Conservation (phyloP, 257 asterid genomes). For the Lycium ferocissimum region DNA sequence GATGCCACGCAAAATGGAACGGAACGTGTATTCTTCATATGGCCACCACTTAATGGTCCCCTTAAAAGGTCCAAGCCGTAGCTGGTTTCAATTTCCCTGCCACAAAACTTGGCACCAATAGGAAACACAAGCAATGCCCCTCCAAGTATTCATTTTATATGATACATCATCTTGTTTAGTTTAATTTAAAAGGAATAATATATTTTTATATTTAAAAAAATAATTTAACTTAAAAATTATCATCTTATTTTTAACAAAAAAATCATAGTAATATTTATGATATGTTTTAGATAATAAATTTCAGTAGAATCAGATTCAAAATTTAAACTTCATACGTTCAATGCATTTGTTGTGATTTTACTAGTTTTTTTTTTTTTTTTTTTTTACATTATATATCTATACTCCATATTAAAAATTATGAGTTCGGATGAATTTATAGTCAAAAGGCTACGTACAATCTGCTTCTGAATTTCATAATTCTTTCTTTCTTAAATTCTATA, state of each 20-base stretch:
- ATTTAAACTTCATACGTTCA: neutral
- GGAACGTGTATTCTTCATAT: neutral
- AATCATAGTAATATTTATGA: neutral
- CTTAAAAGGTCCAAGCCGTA: neutral
- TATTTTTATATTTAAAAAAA: neutral
- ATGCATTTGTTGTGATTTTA: neutral
- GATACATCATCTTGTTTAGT: neutral
- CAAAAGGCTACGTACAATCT: neutral
- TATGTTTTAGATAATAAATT: neutral
- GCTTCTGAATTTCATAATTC: neutral
- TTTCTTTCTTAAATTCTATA: neutral
- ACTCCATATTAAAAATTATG: neutral
- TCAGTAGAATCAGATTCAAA: neutral
- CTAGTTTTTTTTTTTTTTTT: neutral
- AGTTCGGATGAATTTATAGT: neutral
- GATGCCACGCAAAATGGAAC: neutral
- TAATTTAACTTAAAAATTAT: neutral
- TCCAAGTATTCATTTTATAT: neutral
- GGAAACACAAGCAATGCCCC: neutral
- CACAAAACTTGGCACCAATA: slow-evolving; percentile 11
- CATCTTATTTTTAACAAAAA: neutral
- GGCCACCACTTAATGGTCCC: slow-evolving; percentile 13
- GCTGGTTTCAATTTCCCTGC: slow-evolving; percentile 19
- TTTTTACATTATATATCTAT: no score
- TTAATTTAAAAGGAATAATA: neutral